phyloP scores from a whole-genome alignment of 2,329 filamentous ascomycete species.

The Fusarium ramigenum region DNA sequence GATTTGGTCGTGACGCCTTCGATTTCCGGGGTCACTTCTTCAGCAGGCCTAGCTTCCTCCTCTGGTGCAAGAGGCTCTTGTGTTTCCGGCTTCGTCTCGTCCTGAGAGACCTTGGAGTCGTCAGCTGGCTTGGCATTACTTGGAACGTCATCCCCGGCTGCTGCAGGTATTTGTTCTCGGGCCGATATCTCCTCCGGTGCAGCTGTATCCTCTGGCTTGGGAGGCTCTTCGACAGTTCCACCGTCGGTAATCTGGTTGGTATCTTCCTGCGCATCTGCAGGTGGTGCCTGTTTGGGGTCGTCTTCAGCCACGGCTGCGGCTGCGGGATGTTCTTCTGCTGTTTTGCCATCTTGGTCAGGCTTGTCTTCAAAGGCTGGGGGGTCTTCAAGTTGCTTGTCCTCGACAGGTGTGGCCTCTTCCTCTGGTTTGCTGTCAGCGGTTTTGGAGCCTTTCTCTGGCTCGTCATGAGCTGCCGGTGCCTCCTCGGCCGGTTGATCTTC shows the following conservation, averaged over 20 bases:
- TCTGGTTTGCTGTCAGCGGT: constrained; percentile 22
- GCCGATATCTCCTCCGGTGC: constrained; percentile 8
- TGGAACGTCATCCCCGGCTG: constrained; percentile 24
- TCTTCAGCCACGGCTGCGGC: constrained; percentile 6
- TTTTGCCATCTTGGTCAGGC: constrained; percentile 20
- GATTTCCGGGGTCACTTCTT: constrained; percentile 27
- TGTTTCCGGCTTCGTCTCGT: constrained; percentile 26
- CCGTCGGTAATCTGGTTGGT: constrained; percentile 3
- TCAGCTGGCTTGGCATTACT: constrained; percentile 40
- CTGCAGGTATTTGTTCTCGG: constrained; percentile 12
- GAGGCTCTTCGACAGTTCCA: not conserved
- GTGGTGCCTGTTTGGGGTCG: not conserved
- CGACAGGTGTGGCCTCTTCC: constrained; percentile 19
- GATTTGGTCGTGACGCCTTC: constrained; percentile 28
- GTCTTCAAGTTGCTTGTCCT: constrained; percentile 23
- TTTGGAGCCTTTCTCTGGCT: constrained; percentile 19
- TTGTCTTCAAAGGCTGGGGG: constrained; percentile 11
- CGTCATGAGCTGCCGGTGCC: constrained; percentile 2
- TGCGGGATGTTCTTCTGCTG: constrained; percentile 12
- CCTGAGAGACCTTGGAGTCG: constrained; percentile 22
- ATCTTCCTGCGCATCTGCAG: constrained; percentile 5
- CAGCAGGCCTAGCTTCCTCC: constrained; percentile 24
- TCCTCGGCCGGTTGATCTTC: constrained; percentile 5
- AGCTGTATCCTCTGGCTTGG: constrained; percentile 3
- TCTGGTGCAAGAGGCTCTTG: constrained; percentile 24